Percentiles rank a stretch among this genome's conserved stretches.
Evolutionary conservation across 352 stramenopile genomes (phyloP).

Genomic region (Globisporangium okanoganense): DNA sequence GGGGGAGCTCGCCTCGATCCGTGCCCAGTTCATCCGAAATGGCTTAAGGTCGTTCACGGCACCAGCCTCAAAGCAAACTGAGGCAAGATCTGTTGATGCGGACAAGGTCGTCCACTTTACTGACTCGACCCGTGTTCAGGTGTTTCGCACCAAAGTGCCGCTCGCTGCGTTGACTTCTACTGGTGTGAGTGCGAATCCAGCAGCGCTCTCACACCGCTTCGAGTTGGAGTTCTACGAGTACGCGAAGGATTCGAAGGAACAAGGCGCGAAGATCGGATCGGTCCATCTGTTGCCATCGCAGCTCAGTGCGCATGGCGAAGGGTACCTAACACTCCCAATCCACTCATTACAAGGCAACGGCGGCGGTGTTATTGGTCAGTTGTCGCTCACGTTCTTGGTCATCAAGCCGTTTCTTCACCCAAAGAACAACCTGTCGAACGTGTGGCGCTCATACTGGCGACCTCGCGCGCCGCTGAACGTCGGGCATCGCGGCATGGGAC

Average conservation of each 20-base stretch:
- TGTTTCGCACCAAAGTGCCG: conserved; percentile 50
- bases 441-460: conserved; percentile 70
- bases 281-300: conserved; percentile 45
- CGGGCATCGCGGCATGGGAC: conserved; percentile 74
- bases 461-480: conserved; percentile 50
- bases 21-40: conserved; percentile 38
- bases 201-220: conserved; percentile 30
- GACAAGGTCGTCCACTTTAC: conserved; percentile 19
- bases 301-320: conserved; percentile 48
- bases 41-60: background rate
- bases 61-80: background rate
- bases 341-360: conserved; percentile 16
- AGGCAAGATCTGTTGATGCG: background rate
- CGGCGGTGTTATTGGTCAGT: conserved; percentile 33
- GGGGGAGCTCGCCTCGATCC: conserved; percentile 25
- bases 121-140: conserved; percentile 37
- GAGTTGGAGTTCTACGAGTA: conserved; percentile 37
- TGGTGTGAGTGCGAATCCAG: background rate
- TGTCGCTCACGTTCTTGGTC: conserved; percentile 48
- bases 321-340: conserved; percentile 49
- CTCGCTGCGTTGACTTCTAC: background rate
- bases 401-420: conserved; percentile 51
- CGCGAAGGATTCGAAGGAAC: conserved; percentile 14
- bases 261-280: conserved; percentile 29
- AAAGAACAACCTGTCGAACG: conserved; percentile 47